Percentiles rank a stretch among this genome's conserved stretches.
These are phyloP conservation scores for Theileria annulata DNA, from an alignment of 169 alveolate species.

Conservation along the genomic window DNA sequence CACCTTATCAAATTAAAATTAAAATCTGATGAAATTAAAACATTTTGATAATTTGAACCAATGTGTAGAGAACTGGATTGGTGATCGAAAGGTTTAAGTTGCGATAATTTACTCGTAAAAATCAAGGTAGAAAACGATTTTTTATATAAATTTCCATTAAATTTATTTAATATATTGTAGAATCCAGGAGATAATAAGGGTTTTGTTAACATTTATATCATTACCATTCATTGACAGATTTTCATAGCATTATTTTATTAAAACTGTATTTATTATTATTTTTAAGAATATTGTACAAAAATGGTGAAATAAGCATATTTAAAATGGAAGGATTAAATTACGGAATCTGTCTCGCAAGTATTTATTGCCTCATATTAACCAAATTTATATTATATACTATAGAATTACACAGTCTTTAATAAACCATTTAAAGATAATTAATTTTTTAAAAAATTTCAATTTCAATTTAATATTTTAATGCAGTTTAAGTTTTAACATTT, in stretches of 20 bases:
- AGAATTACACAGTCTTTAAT: conserved; percentile 7
- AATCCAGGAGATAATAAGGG: background rate
- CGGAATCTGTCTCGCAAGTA: conserved; percentile 7
- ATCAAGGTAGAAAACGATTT: conserved; percentile 1
- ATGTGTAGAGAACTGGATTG: background rate
- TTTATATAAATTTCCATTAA: background rate
- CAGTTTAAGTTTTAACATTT: background rate
- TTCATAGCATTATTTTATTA: background rate
- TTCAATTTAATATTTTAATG: background rate
- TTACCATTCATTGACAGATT: conserved; percentile 8
- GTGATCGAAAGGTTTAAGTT: background rate
- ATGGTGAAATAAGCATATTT: background rate
- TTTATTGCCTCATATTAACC: conserved; percentile 8
- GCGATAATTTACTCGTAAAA: conserved; percentile 1
- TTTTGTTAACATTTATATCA: conserved; percentile 7
- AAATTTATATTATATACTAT: background rate
- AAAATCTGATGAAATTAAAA: background rate
- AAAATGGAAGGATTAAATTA: background rate
- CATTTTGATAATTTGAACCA: background rate
- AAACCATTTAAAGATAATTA: background rate
- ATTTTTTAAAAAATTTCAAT: background rate
- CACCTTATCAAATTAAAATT: background rate
- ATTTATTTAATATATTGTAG: background rate
- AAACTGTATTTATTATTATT: background rate
- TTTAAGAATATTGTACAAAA: background rate